Conservation (phyloP, 2,329 filamentous ascomycete species). For the Aspergillus fumigatiaffinis region DNA sequence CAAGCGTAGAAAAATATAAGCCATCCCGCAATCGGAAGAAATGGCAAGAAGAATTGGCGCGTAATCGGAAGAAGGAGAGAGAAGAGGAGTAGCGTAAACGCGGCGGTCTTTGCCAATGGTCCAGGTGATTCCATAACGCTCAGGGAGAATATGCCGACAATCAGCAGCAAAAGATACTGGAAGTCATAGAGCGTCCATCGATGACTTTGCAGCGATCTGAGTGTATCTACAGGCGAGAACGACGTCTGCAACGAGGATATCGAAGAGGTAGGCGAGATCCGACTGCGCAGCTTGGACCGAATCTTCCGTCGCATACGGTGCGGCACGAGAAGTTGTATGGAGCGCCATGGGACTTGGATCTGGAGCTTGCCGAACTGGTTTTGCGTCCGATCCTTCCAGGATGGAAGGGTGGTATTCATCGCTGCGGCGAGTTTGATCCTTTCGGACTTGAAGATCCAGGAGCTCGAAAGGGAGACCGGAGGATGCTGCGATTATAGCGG, state of each 20-base stretch:
- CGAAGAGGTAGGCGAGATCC: slow-evolving; percentile 64
- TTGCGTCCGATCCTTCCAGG: slow-evolving; percentile 46
- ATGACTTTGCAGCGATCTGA: slow-evolving; percentile 71
- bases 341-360: slow-evolving; percentile 47
- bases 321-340: slow-evolving; percentile 52
- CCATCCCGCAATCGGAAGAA: slow-evolving; percentile 79
- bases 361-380: slow-evolving; percentile 44
- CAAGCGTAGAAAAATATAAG: slow-evolving; percentile 88
- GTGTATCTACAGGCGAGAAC: slow-evolving; percentile 72
- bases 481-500: not conserved
- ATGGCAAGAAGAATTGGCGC: slow-evolving; percentile 86
- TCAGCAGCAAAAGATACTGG: slow-evolving; percentile 73
- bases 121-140: slow-evolving; percentile 75
- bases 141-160: slow-evolving; percentile 76
- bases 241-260: slow-evolving; percentile 77
- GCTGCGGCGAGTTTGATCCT: slow-evolving; percentile 19
- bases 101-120: slow-evolving; percentile 70
- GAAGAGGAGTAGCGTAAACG: slow-evolving; percentile 62
- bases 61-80: slow-evolving; percentile 78
- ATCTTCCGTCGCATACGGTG: slow-evolving; percentile 64
- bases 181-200: slow-evolving; percentile 79
- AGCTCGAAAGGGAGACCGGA: not conserved
- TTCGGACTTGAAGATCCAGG: not conserved
- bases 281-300: slow-evolving; percentile 64
- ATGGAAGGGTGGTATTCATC: slow-evolving; percentile 37